Base-by-base conservation (phyloP, 2,329 filamentous ascomycete species). In the Penicillium hordei region DNA sequence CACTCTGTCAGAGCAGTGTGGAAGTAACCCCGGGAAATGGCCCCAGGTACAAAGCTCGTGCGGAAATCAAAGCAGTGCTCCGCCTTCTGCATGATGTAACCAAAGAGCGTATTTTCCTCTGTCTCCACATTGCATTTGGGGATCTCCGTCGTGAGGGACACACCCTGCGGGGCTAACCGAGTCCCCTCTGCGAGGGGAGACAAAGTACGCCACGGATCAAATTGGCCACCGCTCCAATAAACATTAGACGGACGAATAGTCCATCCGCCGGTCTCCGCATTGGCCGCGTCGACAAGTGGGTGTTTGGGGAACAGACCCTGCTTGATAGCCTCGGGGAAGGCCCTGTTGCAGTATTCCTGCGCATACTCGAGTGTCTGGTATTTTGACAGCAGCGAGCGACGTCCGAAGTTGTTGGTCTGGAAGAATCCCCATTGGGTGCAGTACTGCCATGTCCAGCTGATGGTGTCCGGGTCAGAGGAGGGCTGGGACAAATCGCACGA, bases 371-470 rank as follows among this genome's bases (percentile, higher is more conserved):
- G 71, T 19, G 75, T 76, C 61, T 81, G 78, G 62, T 77, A 82
- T 34, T 72, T 75, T 17, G 79, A 81, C 27, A 81, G 69, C 9
- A 84, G 68, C 36, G 79, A 75, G 55, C 79, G 74, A 19, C 71
- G 65, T n/a, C 80, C 79, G 1, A 77, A 66, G 62, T 83, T 83
- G 34, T 78, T 75, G 51, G 73, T 73, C 65, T 81, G 79, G 65
- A 78, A 80, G 67, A 73, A 83, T 10, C 81, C 82, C 77, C 77
- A 82, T 65, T 83, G 75, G 2, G 77, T 80, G 67, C 82, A 84
- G 64, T 78, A 80, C 63, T 83, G 80, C 79, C 80, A 83, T 0
- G 70, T 76, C 79, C 79, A 82, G 49, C 70, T 68, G 59, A 82
- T 79, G 1, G 58, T 63, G 8, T 72, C 61, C 0, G 79, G 72